Conservation (phyloP, 805 yeast species). For the Yarrowia yakushimensis region DNA sequence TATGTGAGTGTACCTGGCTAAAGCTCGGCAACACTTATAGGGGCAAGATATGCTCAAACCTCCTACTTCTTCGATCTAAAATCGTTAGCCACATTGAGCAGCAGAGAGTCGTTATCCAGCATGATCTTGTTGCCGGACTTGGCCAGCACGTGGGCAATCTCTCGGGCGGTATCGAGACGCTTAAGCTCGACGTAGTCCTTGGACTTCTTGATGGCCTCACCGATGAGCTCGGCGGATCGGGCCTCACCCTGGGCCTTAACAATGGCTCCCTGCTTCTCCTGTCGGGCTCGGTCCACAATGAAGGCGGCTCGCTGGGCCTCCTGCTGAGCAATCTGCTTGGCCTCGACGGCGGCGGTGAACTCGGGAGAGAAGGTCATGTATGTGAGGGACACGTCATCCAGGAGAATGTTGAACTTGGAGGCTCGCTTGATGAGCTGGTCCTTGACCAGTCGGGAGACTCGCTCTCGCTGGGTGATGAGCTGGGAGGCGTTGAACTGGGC, state of each 20-base stretch:
- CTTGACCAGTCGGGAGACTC: conserved; percentile 84
- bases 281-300: conserved; percentile 93
- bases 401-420: conserved; percentile 72
- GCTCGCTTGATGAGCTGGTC: conserved; percentile 92
- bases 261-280: conserved; percentile 95
- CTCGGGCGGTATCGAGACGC: conserved; percentile 95
- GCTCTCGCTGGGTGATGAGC: conserved; percentile 97
- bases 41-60: neutral
- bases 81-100: conserved; percentile 84
- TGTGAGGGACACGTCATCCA: conserved; percentile 96
- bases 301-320: conserved; percentile 99
- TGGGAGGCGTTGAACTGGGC: conserved; percentile 99
- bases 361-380: conserved; percentile 97
- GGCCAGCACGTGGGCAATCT: conserved; percentile 82
- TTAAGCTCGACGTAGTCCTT: conserved; percentile 94
- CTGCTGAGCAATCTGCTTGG: conserved; percentile 98
- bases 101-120: conserved; percentile 85
- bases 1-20: neutral
- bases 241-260: conserved; percentile 99
- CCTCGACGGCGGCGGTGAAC: conserved; percentile 95
- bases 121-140: conserved; percentile 87
- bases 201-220: conserved; percentile 97
- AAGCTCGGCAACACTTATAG: neutral
- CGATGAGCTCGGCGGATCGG: conserved; percentile 93
- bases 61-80: conserved; percentile 44